Percentiles rank a stretch among this genome's conserved stretches.
These are phyloP conservation scores for Caloboletus inedulis DNA, from an alignment of 1,284 basidiomycete species.

Conservation along the genomic window DNA sequence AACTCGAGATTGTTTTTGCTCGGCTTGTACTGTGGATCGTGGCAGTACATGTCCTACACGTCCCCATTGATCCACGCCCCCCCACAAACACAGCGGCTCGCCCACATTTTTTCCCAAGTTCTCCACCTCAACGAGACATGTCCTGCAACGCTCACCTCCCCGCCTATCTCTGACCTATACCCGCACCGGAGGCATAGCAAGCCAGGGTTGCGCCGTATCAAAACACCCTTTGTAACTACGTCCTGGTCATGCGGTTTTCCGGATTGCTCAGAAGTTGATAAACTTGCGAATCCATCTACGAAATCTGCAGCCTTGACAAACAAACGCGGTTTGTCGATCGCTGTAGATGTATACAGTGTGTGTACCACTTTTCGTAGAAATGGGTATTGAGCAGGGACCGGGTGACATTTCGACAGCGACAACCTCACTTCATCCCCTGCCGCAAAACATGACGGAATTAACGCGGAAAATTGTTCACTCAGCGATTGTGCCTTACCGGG, in stretches of 20 bases:
- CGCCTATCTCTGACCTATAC: constrained; percentile 48
- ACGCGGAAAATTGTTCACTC: neutral
- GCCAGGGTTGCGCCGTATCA: constrained; percentile 38
- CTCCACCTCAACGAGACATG: constrained; percentile 48
- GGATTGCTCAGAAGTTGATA: constrained; percentile 28
- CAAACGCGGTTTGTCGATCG: constrained; percentile 58
- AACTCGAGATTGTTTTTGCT: neutral
- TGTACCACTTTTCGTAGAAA: constrained; percentile 43
- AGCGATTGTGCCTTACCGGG: constrained; percentile 13
- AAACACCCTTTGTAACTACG: constrained; percentile 55
- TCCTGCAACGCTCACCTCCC: constrained; percentile 30
- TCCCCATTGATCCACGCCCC: constrained; percentile 50
- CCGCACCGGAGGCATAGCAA: constrained; percentile 60
- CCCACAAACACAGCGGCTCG: constrained; percentile 62
- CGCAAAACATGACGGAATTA: neutral
- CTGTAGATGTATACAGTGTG: constrained; percentile 44
- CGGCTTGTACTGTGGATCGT: constrained; percentile 18
- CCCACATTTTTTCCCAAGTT: constrained; percentile 62
- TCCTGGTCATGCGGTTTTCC: constrained; percentile 50
- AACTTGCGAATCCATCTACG: constrained; percentile 50
- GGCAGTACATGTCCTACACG: constrained; percentile 5
- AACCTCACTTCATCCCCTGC: constrained; percentile 48
- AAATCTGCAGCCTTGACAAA: constrained; percentile 70
- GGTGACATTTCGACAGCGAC: constrained; percentile 55
- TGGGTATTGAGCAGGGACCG: constrained; percentile 42